Evolutionary conservation across 139 green algal species (phyloP).

Genomic region (Tetraselmis striata): DNA sequence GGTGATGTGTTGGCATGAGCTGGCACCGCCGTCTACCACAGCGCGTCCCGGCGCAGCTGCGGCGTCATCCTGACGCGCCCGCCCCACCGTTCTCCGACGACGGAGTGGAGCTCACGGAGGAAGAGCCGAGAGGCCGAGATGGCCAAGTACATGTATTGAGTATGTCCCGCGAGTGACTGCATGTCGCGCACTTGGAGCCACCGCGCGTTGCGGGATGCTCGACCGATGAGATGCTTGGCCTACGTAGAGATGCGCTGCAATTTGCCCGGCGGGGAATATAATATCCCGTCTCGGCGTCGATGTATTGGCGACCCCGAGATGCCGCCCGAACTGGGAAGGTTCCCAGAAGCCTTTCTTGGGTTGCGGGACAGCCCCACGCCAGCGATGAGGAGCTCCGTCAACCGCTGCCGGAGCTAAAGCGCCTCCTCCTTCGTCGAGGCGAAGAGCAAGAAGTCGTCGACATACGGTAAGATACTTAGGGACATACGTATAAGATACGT

Average conservation of each 20-base stretch:
- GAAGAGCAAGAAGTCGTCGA: no score
- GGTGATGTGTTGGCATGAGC: background rate
- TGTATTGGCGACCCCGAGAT: no score
- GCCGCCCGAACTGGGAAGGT: background rate
- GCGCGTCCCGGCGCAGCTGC: background rate
- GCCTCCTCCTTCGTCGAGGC: no score
- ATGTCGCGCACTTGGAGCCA: background rate
- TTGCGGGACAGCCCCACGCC: no score
- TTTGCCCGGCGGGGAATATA: background rate
- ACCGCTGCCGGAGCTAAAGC: no score
- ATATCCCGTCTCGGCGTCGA: background rate
- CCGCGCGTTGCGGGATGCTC: background rate
- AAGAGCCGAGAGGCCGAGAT: background rate
- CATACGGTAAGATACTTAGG: no score
- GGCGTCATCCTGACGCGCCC: background rate
- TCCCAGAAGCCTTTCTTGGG: background rate
- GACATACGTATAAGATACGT: no score
- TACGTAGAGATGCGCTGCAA: background rate
- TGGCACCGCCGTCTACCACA: background rate
- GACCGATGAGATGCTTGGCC: background rate
- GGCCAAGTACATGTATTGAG: background rate
- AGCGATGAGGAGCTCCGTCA: no score
- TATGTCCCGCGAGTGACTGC: background rate
- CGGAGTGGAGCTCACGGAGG: background rate
- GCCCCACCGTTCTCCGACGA: background rate